A percentile compares a stretch with the other conserved stretches of the same genome.
Conservation (phyloP, 805 yeast genomes). For the Saccharomycopsis javanensis region DNA sequence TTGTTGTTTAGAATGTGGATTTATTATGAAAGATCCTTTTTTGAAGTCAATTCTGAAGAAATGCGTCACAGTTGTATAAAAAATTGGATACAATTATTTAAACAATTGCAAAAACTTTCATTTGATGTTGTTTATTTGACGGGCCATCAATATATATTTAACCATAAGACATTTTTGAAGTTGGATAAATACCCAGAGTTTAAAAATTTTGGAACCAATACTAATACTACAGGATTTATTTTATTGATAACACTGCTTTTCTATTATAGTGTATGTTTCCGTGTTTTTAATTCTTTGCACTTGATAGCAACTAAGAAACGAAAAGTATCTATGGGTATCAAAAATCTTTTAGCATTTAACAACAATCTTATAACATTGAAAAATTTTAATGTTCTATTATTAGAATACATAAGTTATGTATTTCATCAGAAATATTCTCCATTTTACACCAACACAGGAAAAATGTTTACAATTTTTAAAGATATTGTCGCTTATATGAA, state of each 20-base stretch:
- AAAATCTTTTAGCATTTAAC: not conserved
- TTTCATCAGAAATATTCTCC: not conserved
- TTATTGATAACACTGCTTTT: conserved; percentile 1
- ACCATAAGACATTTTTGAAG: conserved; percentile 5
- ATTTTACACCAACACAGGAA: not conserved
- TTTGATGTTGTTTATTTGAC: not conserved
- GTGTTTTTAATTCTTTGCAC: not conserved
- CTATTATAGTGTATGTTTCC: not conserved
- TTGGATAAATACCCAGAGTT: not conserved
- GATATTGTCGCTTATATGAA: not conserved
- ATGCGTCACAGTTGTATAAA: not conserved
- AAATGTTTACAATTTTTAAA: not conserved
- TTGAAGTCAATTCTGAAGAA: not conserved
- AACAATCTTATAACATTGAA: not conserved
- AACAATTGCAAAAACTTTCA: not conserved
- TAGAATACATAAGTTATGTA: not conserved
- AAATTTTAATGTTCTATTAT: not conserved
- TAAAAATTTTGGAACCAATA: conserved; percentile 7
- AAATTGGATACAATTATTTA: conserved; percentile 1
- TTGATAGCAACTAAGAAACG: not conserved
- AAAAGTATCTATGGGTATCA: not conserved
- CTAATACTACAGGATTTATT: not conserved
- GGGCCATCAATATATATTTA: not conserved
- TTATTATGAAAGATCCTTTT: conserved; percentile 5
- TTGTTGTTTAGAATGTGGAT: not conserved